phyloP scores from a whole-genome alignment of 306 rosid genomes.

The Ceratonia siliqua region DNA sequence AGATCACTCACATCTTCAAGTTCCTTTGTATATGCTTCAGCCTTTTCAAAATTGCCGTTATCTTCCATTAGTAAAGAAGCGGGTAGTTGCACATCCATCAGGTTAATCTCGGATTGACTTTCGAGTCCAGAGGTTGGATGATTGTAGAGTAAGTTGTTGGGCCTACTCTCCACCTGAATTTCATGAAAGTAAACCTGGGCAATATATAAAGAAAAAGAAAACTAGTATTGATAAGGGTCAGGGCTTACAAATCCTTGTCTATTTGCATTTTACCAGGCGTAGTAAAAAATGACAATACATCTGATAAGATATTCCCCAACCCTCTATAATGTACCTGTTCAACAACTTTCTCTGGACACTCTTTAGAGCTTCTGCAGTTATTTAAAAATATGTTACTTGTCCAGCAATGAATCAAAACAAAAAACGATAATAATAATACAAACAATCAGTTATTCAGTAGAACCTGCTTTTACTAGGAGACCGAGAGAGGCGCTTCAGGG shows the following conservation, averaged over 20 bases:
- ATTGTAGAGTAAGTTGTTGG: slow-evolving; percentile 32
- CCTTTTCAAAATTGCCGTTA: slow-evolving; percentile 75
- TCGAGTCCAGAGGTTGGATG: slow-evolving; percentile 40
- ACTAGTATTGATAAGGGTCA: not conserved
- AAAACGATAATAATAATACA: not conserved
- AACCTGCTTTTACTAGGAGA: slow-evolving; percentile 67
- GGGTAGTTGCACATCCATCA: slow-evolving; percentile 54
- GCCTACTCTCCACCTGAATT: slow-evolving; percentile 44
- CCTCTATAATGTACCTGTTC: slow-evolving; percentile 54
- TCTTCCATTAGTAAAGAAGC: slow-evolving; percentile 52
- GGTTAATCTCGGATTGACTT: slow-evolving; percentile 44
- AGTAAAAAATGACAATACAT: slow-evolving; percentile 13
- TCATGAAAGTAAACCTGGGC: slow-evolving; percentile 30
- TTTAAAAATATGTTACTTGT: slow-evolving; percentile 32
- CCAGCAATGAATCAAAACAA: slow-evolving; percentile 32
- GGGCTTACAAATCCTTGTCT: slow-evolving; percentile 22
- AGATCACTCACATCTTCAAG: slow-evolving; percentile 81
- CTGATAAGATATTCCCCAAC: slow-evolving; percentile 21
- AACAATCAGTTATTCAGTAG: slow-evolving; percentile 23
- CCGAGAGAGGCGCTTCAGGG: slow-evolving; percentile 61
- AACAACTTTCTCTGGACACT: slow-evolving; percentile 47
- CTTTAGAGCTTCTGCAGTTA: slow-evolving; percentile 55
- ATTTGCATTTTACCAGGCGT: slow-evolving; percentile 22
- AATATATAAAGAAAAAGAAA: slow-evolving; percentile 10
- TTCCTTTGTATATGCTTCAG: slow-evolving; percentile 76